These are phyloP conservation scores for Bruguiera sexangula DNA, from an alignment of 345 rosid genomes.

Conservation along the genomic window DNA sequence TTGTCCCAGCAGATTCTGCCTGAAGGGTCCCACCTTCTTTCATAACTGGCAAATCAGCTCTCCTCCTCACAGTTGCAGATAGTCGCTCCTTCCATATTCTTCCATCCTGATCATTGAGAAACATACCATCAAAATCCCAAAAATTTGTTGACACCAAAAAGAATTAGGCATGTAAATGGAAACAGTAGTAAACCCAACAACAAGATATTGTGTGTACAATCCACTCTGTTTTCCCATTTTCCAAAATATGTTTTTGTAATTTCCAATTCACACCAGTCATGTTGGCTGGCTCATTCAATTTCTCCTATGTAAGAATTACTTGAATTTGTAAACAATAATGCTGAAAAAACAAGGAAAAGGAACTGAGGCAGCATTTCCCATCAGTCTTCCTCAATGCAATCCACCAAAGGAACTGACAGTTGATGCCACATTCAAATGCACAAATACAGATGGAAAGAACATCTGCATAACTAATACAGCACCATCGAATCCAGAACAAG, in stretches of 20 bases:
- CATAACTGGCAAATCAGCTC: slow-evolving; percentile 59
- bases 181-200: not conserved
- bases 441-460: too few species aligned
- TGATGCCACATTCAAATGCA: too few species aligned
- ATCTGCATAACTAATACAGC: too few species aligned
- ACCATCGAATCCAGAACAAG: too few species aligned
- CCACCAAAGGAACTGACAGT: too few species aligned
- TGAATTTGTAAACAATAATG: not conserved
- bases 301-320: not conserved
- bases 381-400: too few species aligned
- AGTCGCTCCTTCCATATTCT: slow-evolving; percentile 92
- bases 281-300: not conserved
- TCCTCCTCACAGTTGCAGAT: slow-evolving; percentile 53
- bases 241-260: not conserved
- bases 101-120: slow-evolving; percentile 58
- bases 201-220: not conserved
- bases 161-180: not conserved
- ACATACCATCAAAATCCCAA: slow-evolving; percentile 10
- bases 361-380: not conserved
- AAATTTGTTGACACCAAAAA: not conserved
- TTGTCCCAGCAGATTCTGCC: slow-evolving; percentile 37
- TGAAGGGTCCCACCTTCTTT: slow-evolving; percentile 54
- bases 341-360: not conserved
- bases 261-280: not conserved
- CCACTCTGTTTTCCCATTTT: not conserved